Evolutionary conservation across 148 eudicot species (phyloP).

Genomic region (Camellia sinensis): DNA sequence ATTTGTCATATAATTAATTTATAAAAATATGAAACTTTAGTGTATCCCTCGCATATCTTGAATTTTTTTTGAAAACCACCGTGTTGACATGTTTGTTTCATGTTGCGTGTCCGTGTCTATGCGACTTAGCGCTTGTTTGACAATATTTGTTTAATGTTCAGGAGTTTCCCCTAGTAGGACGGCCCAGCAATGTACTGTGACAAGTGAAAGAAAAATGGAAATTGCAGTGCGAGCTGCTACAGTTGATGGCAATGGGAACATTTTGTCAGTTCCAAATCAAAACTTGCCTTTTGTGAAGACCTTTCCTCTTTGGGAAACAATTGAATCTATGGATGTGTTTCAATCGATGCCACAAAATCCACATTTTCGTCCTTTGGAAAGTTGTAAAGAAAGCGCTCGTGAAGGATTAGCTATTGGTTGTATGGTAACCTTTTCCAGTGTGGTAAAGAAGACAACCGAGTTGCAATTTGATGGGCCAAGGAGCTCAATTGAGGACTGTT

Average conservation of each 20-base stretch:
- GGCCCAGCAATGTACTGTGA: conserved; percentile 23
- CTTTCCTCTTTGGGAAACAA: conserved; percentile 48
- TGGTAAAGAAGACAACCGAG: conserved; percentile 45
- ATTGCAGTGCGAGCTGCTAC: conserved; percentile 24
- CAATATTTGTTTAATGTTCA: conserved; percentile 6
- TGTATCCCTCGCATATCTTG: too few relatives aligned
- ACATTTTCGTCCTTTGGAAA: conserved; percentile 60
- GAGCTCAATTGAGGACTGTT: conserved; percentile 45
- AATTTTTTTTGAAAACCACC: too few relatives aligned
- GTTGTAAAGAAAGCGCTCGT: conserved; percentile 48
- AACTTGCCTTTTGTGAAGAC: conserved; percentile 55
- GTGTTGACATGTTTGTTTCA: too few relatives aligned
- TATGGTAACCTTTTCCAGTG: conserved; percentile 73
- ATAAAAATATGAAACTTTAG: too few relatives aligned
- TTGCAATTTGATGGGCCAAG: conserved; percentile 43
- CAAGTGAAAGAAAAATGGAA: conserved; percentile 18
- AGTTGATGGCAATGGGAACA: conserved; percentile 16
- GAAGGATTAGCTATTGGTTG: conserved; percentile 82
- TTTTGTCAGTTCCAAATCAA: not conserved
- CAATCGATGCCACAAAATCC: conserved; percentile 69
- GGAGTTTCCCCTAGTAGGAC: conserved; percentile 22
- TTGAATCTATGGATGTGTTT: conserved; percentile 68
- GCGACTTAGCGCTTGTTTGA: not conserved
- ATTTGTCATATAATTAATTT: too few relatives aligned
- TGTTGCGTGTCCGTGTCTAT: too few relatives aligned